phyloP scores from a whole-genome alignment of 148 eudicot species.

The Silene latifolia region DNA sequence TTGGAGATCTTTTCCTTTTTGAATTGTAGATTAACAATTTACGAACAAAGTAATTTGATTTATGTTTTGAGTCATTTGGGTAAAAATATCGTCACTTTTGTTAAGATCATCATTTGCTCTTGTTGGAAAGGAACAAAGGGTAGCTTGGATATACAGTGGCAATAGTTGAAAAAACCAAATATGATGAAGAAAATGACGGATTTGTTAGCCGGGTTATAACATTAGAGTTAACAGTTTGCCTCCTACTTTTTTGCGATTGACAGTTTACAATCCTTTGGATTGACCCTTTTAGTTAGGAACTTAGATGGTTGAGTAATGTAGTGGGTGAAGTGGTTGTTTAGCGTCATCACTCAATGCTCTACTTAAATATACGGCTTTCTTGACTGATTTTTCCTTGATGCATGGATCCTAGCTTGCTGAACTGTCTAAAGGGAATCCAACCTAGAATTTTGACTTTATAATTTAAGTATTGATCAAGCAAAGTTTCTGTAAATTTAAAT shows the following conservation, averaged over 20 bases:
- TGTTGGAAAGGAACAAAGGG: neutral
- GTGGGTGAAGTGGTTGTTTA: neutral
- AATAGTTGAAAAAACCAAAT: neutral
- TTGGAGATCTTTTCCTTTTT: neutral
- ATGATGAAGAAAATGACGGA: neutral
- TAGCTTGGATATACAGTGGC: neutral
- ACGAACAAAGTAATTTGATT: too few relatives aligned
- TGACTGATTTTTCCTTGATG: neutral
- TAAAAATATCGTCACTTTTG: too few relatives aligned
- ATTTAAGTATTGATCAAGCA: neutral
- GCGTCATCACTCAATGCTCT: neutral
- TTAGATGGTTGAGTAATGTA: conserved; percentile 11
- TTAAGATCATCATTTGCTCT: too few relatives aligned
- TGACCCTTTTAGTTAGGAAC: neutral
- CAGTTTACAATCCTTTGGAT: neutral
- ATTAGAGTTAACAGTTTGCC: neutral
- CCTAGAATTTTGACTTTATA: neutral
- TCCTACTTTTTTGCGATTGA: neutral
- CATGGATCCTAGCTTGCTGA: neutral
- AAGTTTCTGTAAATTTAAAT: too few relatives aligned
- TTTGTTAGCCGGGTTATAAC: neutral
- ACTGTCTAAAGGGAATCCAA: neutral
- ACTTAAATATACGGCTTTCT: neutral
- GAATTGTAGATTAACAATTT: neutral
- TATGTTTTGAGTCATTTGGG: too few relatives aligned